A percentile compares a stretch with the other conserved stretches of the same genome.
These are phyloP conservation scores for Alternaria sp. DNA, from an alignment of 2,329 filamentous ascomycete species.

Conservation along the genomic window DNA sequence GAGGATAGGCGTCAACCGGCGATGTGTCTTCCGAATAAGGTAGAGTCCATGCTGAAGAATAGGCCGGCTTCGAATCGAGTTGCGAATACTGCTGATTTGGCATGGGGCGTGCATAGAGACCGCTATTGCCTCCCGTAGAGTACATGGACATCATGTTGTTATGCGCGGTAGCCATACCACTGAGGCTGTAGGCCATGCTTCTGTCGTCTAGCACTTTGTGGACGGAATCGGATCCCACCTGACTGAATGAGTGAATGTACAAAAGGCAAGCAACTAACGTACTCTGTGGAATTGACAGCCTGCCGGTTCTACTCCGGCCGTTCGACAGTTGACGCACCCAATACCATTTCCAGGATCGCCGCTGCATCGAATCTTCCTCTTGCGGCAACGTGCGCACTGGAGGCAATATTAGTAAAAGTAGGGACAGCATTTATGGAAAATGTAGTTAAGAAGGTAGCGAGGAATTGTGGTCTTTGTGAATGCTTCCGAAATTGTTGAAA, in stretches of 20 bases:
- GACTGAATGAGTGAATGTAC: constrained; percentile 10
- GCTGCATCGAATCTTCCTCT: constrained; percentile 93
- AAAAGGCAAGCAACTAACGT: background rate
- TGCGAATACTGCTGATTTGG: constrained; percentile 22
- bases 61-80: constrained; percentile 28
- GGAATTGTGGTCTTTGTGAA: background rate
- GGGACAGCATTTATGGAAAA: background rate
- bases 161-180: constrained; percentile 24
- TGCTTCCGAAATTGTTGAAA: background rate
- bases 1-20: constrained; percentile 34
- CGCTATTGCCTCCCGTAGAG: constrained; percentile 4
- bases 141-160: constrained; percentile 32
- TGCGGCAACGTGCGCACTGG: constrained; percentile 87
- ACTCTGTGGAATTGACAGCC: constrained; percentile 83
- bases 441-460: background rate
- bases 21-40: constrained; percentile 38
- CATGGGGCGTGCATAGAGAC: constrained; percentile 22
- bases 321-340: constrained; percentile 83
- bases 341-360: constrained; percentile 78
- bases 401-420: background rate
- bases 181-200: constrained; percentile 23
- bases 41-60: constrained; percentile 28
- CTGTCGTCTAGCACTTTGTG: constrained; percentile 31
- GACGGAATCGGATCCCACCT: constrained; percentile 44
- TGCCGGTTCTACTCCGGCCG: constrained; percentile 66